Conservation (phyloP, 495 filamentous ascomycete species). For the Neurospora sp. region DNA sequence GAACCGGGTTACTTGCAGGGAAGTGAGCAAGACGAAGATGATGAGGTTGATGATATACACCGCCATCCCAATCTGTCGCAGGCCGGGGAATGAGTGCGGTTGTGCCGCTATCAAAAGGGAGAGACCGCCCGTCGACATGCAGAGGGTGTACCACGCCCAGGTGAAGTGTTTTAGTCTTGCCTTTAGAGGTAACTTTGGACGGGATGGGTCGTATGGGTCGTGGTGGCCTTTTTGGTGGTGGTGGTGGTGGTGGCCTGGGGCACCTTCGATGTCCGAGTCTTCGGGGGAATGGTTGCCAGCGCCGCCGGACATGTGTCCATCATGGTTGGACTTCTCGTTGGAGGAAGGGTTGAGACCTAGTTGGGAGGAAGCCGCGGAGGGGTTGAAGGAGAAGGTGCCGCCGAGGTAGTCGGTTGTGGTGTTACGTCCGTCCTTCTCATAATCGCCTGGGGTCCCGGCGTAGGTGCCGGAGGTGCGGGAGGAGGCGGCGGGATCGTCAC, state of each 20-base stretch:
- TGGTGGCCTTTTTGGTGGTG: background rate
- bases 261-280: background rate
- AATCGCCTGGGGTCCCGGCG: background rate
- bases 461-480: background rate
- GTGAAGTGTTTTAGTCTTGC: slow-evolving; percentile 55
- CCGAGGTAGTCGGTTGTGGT: background rate
- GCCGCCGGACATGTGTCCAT: background rate
- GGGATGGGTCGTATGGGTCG: slow-evolving; percentile 4
- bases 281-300: background rate
- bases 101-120: slow-evolving; percentile 49
- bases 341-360: background rate
- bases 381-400: background rate
- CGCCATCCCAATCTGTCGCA: slow-evolving; percentile 48
- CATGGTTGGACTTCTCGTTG: background rate
- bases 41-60: slow-evolving; percentile 56
- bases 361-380: background rate
- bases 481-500: background rate
- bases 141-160: slow-evolving; percentile 62
- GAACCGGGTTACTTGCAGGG: slow-evolving; percentile 47
- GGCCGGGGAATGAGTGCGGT: slow-evolving; percentile 48
- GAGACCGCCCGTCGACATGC: slow-evolving; percentile 59
- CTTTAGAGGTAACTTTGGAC: slow-evolving; percentile 9
- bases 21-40: slow-evolving; percentile 45
- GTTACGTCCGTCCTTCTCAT: background rate
- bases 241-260: background rate